phyloP scores from a whole-genome alignment of 2,329 filamentous ascomycete species.

The Sclerotinia spermophila region DNA sequence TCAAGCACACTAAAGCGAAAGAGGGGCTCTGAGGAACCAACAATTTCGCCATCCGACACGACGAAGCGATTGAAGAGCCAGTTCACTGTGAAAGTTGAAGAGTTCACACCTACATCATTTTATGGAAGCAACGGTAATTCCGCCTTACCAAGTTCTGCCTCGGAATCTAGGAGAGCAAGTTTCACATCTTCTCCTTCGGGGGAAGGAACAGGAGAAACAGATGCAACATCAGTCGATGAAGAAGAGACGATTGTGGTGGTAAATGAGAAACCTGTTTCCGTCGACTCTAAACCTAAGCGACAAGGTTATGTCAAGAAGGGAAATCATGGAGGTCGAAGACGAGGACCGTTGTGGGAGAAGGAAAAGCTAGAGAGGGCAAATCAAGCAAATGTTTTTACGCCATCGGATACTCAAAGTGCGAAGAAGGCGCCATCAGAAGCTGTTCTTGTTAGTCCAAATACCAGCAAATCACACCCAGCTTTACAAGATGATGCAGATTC shows the following conservation, averaged over 20 bases:
- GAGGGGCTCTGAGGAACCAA: constrained; percentile 22
- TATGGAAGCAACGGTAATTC: not conserved
- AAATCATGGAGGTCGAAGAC: constrained; percentile 17
- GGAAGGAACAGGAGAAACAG: constrained; percentile 27
- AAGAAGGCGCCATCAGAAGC: not conserved
- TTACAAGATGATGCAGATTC: constrained; percentile 18
- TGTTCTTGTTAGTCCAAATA: not conserved
- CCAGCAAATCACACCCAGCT: not conserved
- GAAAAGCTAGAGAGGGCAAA: constrained; percentile 14
- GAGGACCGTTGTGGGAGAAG: constrained; percentile 13
- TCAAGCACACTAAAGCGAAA: constrained; percentile 28
- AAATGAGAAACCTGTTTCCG: not conserved
- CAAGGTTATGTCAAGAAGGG: constrained; percentile 2
- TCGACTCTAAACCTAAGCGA: constrained; percentile 14
- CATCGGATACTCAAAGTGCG: not conserved
- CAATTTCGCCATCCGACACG: constrained; percentile 14
- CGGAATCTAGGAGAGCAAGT: constrained; percentile 18
- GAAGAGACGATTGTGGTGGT: constrained; percentile 36
- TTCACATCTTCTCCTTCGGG: constrained; percentile 23
- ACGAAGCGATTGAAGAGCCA: constrained; percentile 17
- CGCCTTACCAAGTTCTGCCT: constrained; percentile 22
- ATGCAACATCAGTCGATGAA: constrained; percentile 38
- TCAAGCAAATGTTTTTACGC: not conserved
- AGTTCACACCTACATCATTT: not conserved
- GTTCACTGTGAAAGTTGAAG: constrained; percentile 22